Evolutionary conservation across 345 rosid genomes (phyloP).

Genomic region (Euphorbia pulcherrima): DNA sequence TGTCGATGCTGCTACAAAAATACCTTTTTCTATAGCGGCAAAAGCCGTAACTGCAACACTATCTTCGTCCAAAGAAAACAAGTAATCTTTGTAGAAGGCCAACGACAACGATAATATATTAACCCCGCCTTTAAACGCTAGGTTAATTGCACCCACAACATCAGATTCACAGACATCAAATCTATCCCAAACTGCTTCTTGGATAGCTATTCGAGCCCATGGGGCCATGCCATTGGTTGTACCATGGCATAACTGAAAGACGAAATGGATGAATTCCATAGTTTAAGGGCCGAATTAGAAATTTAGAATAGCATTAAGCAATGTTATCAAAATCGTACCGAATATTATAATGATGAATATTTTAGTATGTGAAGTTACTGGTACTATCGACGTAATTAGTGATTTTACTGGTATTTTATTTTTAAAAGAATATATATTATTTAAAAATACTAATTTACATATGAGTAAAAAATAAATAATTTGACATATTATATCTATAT

Average conservation of each 20-base stretch:
- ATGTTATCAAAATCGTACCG: too few species aligned
- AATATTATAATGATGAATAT: too few species aligned
- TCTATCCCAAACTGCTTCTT: conserved; percentile 30
- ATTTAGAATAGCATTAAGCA: too few species aligned
- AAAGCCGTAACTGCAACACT: conserved; percentile 33
- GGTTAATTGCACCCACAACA: conserved; percentile 41
- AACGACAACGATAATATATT: conserved; percentile 37
- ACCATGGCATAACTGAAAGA: conserved; percentile 41
- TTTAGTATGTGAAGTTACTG: too few species aligned
- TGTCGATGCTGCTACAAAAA: conserved; percentile 39
- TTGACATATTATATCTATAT: too few species aligned
- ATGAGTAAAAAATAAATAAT: too few species aligned
- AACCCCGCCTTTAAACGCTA: conserved; percentile 39
- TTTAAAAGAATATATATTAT: too few species aligned
- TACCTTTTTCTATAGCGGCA: conserved; percentile 29
- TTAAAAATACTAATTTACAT: too few species aligned
- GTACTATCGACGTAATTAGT: too few species aligned
- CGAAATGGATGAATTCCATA: too few species aligned
- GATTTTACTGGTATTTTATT: too few species aligned
- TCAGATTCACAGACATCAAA: conserved; percentile 30
- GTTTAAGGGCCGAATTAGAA: too few species aligned
- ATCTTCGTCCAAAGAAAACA: conserved; percentile 23
- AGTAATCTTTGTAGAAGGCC: conserved; percentile 1
- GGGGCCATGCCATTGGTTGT: conserved; percentile 37
- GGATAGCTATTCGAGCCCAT: conserved; percentile 26